Evolutionary conservation across 2,329 filamentous ascomycete species (phyloP), one percentile per base, ranked within the genome.

Genomic region (Cladosporium austrohemisphaericum): DNA sequence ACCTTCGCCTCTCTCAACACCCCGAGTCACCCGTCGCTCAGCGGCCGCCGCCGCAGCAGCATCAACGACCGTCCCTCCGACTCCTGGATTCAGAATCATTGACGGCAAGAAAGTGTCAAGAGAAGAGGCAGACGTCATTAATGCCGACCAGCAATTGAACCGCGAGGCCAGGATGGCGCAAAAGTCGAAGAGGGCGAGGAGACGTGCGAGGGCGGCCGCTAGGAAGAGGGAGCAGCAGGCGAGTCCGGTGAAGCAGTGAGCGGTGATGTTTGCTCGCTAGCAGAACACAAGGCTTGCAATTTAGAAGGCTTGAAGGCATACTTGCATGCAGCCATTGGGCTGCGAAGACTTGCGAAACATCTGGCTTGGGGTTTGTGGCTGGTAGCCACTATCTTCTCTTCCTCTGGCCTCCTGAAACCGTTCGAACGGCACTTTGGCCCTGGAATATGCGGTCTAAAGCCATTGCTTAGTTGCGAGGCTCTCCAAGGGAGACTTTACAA

Each of bases 101-200:
- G 19, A 38, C 25, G 44, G 44, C 33, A 47, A 47, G 33, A 47
- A 38, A 32, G 44, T 47, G 6, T 47, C 44, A 16, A 28, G 23
- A 18, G 44, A 28, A 9, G 33, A 47, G 18, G 44, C 44, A 9
- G 44, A 47, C 16, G 44, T 38, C 16, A 38, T 47, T 19, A 47
- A 47, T n/a, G 44, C 44, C 11, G 26, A 47, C 18, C 33, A 47
- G 33, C 44, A 47, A 25, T 18, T 47, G 23, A 37, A 28, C 18
- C 23, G 44, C 23, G 44, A 47, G 19, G 32, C 33, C 6, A 37
- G 18, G 16, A 47, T 47, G 44, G 44, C 44, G 18, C 44, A 47
- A 25, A 47, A 47, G 44, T 31, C 25, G 5, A 47, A 47, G 44
- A 36, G 44, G 10, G 33, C 32, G 18, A 33, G 44, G 7, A 47